Conservation (phyloP, 73 alveolate genomes). For the Breviolum minutum region DNA sequence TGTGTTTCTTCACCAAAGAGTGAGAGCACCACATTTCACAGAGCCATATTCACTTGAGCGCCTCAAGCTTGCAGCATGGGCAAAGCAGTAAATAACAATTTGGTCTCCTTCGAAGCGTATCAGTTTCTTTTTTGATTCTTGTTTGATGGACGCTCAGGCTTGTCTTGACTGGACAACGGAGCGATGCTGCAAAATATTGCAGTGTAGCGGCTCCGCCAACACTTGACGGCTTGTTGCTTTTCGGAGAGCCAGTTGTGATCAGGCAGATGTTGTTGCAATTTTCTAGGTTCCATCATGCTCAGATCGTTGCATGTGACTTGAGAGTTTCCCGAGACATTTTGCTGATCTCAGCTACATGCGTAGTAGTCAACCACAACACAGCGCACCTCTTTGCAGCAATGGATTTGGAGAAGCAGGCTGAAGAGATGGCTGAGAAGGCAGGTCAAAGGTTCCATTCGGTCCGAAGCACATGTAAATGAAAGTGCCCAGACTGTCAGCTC, state of each 20-base stretch:
- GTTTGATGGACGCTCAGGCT: not conserved
- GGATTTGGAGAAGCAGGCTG: slow-evolving; percentile 74
- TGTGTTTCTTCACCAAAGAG: slow-evolving; percentile 19
- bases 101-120: too few species aligned
- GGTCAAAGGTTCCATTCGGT: too few species aligned
- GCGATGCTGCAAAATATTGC: not conserved
- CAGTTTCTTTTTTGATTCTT: not conserved
- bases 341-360: too few species aligned
- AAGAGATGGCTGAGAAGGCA: slow-evolving; percentile 90
- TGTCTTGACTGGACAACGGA: slow-evolving; percentile 11
- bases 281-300: too few species aligned
- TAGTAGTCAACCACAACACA: not conserved
- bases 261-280: too few species aligned
- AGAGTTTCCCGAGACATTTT: too few species aligned
- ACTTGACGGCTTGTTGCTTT: not conserved
- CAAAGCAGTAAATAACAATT: too few species aligned
- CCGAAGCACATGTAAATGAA: too few species aligned
- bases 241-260: too few species aligned
- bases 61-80: too few species aligned
- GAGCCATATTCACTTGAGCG: not conserved
- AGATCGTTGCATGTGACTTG: too few species aligned
- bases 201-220: not conserved
- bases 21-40: not conserved
- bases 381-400: not conserved
- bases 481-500: too few species aligned